Conservation (phyloP, 2,329 filamentous ascomycete species). For the Chaetomiaceae sp. region DNA sequence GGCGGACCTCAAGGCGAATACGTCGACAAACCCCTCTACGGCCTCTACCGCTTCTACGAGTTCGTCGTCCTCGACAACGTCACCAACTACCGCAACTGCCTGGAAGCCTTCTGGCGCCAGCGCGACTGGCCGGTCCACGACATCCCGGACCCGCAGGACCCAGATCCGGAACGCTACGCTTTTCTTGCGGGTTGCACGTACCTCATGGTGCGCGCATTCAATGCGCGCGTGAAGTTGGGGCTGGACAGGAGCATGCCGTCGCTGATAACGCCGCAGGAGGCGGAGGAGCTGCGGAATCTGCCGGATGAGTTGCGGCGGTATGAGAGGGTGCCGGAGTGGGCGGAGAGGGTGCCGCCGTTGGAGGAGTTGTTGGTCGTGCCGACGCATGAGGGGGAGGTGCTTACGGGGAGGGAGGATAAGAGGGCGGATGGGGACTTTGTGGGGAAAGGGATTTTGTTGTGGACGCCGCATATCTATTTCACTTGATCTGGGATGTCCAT, state of each 20-base stretch:
- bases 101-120: not conserved
- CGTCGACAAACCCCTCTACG: not conserved
- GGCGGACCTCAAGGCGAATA: not conserved
- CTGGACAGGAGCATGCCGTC: not conserved
- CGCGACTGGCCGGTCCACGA: not conserved
- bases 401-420: not conserved
- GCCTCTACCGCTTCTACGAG: not conserved
- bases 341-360: not conserved
- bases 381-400: not conserved
- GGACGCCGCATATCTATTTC: conserved; percentile 3
- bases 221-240: not conserved
- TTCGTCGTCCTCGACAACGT: not conserved
- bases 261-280: not conserved
- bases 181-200: not conserved
- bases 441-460: conserved; percentile 1
- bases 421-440: not conserved
- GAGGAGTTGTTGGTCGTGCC: not conserved
- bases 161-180: not conserved
- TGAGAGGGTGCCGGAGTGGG: conserved; percentile 2
- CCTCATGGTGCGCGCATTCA: conserved; percentile 1
- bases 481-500: not conserved
- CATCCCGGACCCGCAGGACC: not conserved
- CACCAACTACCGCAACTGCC: conserved; percentile 1
- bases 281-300: not conserved
- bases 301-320: not conserved